Base-by-base conservation (phyloP, 176 grass and related monocot species). In the Saccharum officinarum region DNA sequence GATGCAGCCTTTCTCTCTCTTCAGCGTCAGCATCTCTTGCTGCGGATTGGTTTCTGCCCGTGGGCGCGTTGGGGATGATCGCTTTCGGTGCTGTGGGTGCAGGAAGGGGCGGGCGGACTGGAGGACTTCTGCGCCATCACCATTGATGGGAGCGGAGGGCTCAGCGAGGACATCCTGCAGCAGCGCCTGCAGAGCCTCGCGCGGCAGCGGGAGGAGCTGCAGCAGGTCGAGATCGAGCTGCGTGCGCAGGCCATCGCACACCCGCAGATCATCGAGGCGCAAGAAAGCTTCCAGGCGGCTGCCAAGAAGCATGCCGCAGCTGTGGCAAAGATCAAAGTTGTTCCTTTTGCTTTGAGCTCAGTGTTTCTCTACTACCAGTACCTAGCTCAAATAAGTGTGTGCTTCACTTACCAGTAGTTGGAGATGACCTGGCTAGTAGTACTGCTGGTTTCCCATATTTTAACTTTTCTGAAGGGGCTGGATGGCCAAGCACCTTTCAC, bases 211-310 rank as follows among this genome's bases (percentile, higher is more conserved):
- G 94, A 97, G 85, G 88, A 92, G 79, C 83, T 99, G 55, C 92
- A 94, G 76, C 84, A 86, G 67, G 81, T 99, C 16, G 97, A 99
- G 86, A 89, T 99, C 16, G 86, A 94, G 73, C 86, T 99, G 67
- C 78, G 76, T 2, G 93, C 90, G 0, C 92, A 96, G 88, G 88
- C 72, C 39, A 84, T 92, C 40, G 92, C 90, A 0, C 92, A 90
- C 78, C 81, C 79, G 2, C 87, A 92, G 74, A 94, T 99, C 67
- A 57, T 92, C 2, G 82, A 97, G 82, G 76, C 82, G 15, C 93
- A 92, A 72, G 84, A 52, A 46, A 89, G 79, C 60, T 96, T 97
- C 52, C 88, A 95, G 84, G 94, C 82, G 0, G 86, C 84, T 40
- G 55, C 83, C 46, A 99, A 99, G 86, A 94, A 99, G 55, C 92